Evolutionary conservation across 2,329 filamentous ascomycete species (phyloP).

Genomic region (Sclerotinia sclerotiorum): DNA sequence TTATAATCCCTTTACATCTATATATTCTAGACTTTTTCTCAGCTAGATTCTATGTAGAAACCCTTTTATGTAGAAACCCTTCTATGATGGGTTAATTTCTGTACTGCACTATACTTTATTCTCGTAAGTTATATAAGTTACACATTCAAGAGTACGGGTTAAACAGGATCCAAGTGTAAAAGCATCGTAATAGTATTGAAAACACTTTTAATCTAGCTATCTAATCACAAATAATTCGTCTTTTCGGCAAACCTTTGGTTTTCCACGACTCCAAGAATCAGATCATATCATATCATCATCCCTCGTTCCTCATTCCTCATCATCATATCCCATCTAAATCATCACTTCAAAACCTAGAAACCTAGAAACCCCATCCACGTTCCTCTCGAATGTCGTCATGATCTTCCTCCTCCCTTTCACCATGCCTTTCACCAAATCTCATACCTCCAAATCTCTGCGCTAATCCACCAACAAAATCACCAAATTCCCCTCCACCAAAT

Average conservation of each 20-base stretch:
- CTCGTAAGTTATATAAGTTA: no score
- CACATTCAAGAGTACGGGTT: background rate
- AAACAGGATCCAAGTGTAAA: background rate
- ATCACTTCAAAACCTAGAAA: background rate
- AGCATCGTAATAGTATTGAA: background rate
- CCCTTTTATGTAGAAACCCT: no score
- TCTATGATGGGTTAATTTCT: no score
- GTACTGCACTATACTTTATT: no score
- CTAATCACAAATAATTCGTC: background rate
- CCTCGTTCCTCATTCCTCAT: background rate
- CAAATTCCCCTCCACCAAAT: conserved; percentile 20
- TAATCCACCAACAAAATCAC: conserved; percentile 20
- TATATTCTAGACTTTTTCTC: no score
- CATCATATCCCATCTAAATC: background rate
- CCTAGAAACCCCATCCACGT: conserved; percentile 12
- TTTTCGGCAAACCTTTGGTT: background rate
- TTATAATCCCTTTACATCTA: no score
- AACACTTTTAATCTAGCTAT: background rate
- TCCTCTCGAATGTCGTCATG: conserved; percentile 48
- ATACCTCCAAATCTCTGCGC: conserved; percentile 20
- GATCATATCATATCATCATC: conserved; percentile 10
- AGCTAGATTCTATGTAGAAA: no score
- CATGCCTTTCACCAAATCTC: conserved; percentile 1
- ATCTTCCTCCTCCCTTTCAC: conserved; percentile 2
- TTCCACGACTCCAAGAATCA: background rate